Conservation (phyloP, 257 asterid species). For the Plantago major region DNA sequence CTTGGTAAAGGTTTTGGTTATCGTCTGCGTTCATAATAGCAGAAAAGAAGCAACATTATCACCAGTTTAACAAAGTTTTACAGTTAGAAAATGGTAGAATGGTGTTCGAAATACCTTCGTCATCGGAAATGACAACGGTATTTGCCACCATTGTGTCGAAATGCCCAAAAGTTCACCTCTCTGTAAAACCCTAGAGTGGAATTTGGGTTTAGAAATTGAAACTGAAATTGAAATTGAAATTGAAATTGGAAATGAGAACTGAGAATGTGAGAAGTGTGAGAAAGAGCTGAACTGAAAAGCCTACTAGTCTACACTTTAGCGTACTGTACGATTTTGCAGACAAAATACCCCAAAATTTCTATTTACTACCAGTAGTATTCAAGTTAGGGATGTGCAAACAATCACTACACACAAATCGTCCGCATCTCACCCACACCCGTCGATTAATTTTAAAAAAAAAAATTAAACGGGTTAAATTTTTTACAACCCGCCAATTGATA, state of each 20-base stretch:
- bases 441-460: no score
- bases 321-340: no score
- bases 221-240: background rate
- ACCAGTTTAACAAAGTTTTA: background rate
- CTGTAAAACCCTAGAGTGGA: background rate
- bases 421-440: no score
- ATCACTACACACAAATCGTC: no score
- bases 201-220: background rate
- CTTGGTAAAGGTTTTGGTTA: background rate
- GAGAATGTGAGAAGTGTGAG: background rate
- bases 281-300: no score
- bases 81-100: background rate
- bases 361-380: no score
- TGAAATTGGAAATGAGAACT: background rate
- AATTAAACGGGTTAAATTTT: no score
- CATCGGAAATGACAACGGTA: slow-evolving; percentile 9
- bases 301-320: no score
- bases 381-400: no score
- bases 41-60: background rate
- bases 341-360: no score
- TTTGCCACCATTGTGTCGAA: slow-evolving; percentile 4
- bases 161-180: background rate
- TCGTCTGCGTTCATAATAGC: background rate
- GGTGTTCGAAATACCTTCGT: background rate
- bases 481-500: no score